These are phyloP conservation scores for Penicillium sclerotiorum DNA, from an alignment of 2,329 filamentous ascomycete genomes.

Conservation along the genomic window DNA sequence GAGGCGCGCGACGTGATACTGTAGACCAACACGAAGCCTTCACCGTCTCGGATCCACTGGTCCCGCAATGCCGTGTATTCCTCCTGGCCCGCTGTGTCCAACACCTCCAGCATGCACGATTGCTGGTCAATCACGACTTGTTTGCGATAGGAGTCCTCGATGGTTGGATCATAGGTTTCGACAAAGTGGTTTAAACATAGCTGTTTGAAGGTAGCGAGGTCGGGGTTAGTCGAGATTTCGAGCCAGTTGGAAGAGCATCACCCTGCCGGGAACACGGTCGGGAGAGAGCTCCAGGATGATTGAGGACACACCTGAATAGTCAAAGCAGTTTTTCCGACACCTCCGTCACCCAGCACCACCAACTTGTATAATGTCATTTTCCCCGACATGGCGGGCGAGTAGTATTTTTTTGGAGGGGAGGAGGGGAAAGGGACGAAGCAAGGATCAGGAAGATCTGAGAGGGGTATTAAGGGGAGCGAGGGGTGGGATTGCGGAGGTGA, in stretches of 20 bases:
- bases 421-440: slow-evolving; percentile 4
- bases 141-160: slow-evolving; percentile 70
- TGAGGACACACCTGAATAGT: slow-evolving; percentile 69
- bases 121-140: slow-evolving; percentile 85
- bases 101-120: slow-evolving; percentile 95
- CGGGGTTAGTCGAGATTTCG: no score
- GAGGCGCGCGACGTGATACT: slow-evolving; percentile 97
- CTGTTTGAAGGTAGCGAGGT: no score
- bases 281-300: slow-evolving; percentile 6
- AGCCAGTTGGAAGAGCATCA: no score
- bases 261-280: slow-evolving; percentile 13
- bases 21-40: slow-evolving; percentile 97
- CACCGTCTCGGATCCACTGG: slow-evolving; percentile 97
- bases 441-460: slow-evolving; percentile 2
- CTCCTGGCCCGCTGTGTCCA: slow-evolving; percentile 97
- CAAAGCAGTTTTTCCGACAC: slow-evolving; percentile 90
- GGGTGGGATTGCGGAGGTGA: background rate
- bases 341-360: slow-evolving; percentile 92
- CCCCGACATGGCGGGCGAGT: slow-evolving; percentile 68
- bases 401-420: background rate
- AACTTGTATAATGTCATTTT: slow-evolving; percentile 96
- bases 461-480: background rate
- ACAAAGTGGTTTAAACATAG: slow-evolving; percentile 98
- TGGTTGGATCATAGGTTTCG: slow-evolving; percentile 77
- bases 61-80: slow-evolving; percentile 96